Evolutionary conservation across 306 rosid genomes (phyloP), one percentile per base, ranked within the genome.

Genomic region (Senna siamea): DNA sequence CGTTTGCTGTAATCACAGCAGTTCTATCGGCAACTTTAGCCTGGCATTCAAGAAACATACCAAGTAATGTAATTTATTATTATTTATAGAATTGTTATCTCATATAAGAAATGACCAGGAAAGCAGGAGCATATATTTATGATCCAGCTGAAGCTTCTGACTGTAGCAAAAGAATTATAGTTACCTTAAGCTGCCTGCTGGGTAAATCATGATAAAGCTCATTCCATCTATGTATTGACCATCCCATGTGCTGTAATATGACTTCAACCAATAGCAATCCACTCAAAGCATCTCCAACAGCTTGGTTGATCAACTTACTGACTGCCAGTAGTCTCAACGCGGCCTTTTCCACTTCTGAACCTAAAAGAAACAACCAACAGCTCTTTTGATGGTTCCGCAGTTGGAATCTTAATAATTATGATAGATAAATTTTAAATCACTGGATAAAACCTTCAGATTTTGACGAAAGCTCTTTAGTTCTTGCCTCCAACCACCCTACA

Each of bases 251-350:
- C 75, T 48, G 83, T 64, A 92, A 82, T 87, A 92, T 87, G 76
- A 88, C 95, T 90, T 94, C 97, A 76, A 92, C 97, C 86, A 94
- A 76, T 34, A 94, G 93, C 84, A 92, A 69, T 78, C 90, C 99
- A 64, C 97, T 88, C 80, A 94, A 76, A 68, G 97, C 97, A 86
- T 94, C 99, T 76, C 99, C 99, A 44, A 85, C 88, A 28, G 97
- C 97, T 86, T 88, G 96, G 85, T 94, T 94, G 83, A 94, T 92
- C 84, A 94, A 74, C 76, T 76, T 83, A 79, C 87, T 88, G 69
- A 85, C 86, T 2, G 95, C 96, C 85, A 84, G 83, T 35, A 94
- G 75, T 83, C 96, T 87, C 81, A 82, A 73, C 76, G 89, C 92
- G 28, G 97, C 99, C 80, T 82, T 89, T 66, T 87, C 85, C 65